Percentiles rank a stretch among this genome's conserved stretches.
Conservation (phyloP, 1,284 basidiomycete species). For the Malassezia dermatis region DNA sequence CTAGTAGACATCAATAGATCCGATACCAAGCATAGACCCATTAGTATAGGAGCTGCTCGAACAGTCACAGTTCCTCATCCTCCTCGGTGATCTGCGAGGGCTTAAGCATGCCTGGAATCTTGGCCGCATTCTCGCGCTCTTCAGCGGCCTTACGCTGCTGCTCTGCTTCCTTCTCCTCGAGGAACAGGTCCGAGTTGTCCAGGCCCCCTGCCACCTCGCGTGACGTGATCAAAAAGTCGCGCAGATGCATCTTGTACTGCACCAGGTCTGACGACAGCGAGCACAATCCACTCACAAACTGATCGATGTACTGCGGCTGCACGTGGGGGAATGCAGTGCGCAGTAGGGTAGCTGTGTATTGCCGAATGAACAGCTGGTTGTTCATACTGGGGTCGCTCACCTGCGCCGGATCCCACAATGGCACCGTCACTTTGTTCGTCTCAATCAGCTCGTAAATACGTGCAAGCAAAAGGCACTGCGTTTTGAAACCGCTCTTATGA, state of each 20-base stretch:
- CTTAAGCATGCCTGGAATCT: constrained; percentile 97
- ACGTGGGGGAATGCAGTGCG: constrained; percentile 43
- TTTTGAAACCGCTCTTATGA: constrained; percentile 71
- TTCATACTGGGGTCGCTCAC: constrained; percentile 61
- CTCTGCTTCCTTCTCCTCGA: constrained; percentile 92
- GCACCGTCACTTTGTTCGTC: constrained; percentile 66
- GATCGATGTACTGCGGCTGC: constrained; percentile 47
- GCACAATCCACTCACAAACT: constrained; percentile 61
- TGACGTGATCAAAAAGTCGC: constrained; percentile 57
- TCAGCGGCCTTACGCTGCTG: constrained; percentile 59
- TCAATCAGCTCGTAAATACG: constrained; percentile 90
- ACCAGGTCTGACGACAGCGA: constrained; percentile 74
- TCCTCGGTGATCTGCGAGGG: constrained; percentile 52
- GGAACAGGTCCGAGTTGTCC: constrained; percentile 72
- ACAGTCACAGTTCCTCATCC: constrained; percentile 41
- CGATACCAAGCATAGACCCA: background rate
- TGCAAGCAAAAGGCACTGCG: constrained; percentile 55
- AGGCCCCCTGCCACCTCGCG: constrained; percentile 52
- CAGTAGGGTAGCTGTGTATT: constrained; percentile 71
- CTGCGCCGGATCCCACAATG: constrained; percentile 72
- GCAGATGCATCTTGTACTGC: constrained; percentile 72
- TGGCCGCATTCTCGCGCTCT: constrained; percentile 77
- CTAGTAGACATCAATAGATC: background rate
- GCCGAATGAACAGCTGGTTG: constrained; percentile 73
- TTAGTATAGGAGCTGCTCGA: constrained; percentile 29